A percentile compares a stretch with the other conserved stretches of the same genome.
phyloP scores from a whole-genome alignment of 2,329 filamentous ascomycete species.

The Fusarium begoniae region DNA sequence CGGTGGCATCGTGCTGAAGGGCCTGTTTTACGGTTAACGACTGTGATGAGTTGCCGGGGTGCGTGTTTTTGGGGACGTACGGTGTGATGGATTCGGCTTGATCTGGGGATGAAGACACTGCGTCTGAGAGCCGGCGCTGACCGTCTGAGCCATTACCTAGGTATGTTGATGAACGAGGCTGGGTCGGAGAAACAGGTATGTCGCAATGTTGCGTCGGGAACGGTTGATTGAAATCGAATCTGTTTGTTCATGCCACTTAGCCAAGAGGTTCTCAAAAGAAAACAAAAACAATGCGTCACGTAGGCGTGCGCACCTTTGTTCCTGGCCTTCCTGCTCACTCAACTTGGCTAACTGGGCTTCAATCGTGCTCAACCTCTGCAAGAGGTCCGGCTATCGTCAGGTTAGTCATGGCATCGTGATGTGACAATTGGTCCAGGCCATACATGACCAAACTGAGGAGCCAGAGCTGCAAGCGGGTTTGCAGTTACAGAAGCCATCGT shows the following conservation, averaged over 20 bases:
- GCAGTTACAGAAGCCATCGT: not conserved
- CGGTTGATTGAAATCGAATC: not conserved
- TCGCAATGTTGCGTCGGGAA: not conserved
- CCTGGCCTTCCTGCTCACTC: not conserved
- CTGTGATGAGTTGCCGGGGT: rapidly evolving
- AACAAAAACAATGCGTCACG: rapidly evolving
- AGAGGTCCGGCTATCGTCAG: not conserved
- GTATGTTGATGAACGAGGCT: not conserved
- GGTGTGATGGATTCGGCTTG: not conserved
- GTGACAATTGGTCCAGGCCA: rapidly evolving
- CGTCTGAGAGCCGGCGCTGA: not conserved
- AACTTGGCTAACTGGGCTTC: not conserved
- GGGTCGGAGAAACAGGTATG: not conserved
- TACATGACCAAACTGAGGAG: not conserved
- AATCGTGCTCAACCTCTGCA: not conserved
- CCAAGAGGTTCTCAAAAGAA: rapidly evolving
- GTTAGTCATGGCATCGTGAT: not conserved
- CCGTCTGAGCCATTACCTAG: not conserved
- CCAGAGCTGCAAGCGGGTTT: not conserved
- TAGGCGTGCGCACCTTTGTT: not conserved
- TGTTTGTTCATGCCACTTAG: not conserved
- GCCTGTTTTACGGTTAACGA: rapidly evolving
- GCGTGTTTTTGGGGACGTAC: rapidly evolving
- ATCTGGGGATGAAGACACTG: not conserved
- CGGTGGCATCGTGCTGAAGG: not conserved